Base-by-base conservation (phyloP, 2,329 filamentous ascomycete species). In the Diaporthe ilicicola region DNA sequence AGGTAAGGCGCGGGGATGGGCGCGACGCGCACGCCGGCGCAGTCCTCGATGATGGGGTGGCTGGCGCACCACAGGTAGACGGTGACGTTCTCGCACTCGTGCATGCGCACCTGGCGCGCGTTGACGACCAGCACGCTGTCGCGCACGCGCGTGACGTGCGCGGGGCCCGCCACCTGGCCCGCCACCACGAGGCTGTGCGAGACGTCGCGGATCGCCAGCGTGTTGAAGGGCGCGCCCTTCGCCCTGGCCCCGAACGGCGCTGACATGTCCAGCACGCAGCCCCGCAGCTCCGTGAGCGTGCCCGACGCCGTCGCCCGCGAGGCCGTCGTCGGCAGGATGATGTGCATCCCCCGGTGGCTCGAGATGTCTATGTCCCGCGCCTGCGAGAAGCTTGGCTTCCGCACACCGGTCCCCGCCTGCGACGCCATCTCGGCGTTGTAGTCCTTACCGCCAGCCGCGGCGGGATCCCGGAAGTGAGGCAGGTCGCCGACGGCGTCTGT, bases 41-140 rank as follows among this genome's bases (percentile, higher is more conserved):
- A 98, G 75, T 96, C 92, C 81, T 99, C 96, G 74, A 99, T 97
- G 76, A 99, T 98, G 0, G 96, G 96, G 73, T 94, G 90, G 76
- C 93, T 96, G 1, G 86, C 85, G 78, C 93, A 95, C 74, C 92
- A 88, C 71, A 99, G 84, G 79, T 98, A 98, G 13, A 99, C 87
- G 74, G 94, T 90, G 44, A 97, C 92, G 72, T 94, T 88, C 54
- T 84, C 86, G 78, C 94, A 97, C 74, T 95, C 92, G 79, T 99
- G 96, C 84, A 99, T 95, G 27, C 96, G 89, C 76, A 97, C 94
- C 81, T 99, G 96, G n/a, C 92, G 88, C 66, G 93, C 93, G 8
- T 89, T 87, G 3, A 97, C 90, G 0, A 98, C 90, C 17, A 97
- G 81, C n/a, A 94, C 88, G 73, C 91, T 93, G 76, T 94, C 85